Percentiles rank a stretch among this genome's conserved stretches.
These are phyloP conservation scores for Aureobasidium subglaciale DNA, from an alignment of 2,329 filamentous ascomycete genomes.

Conservation along the genomic window DNA sequence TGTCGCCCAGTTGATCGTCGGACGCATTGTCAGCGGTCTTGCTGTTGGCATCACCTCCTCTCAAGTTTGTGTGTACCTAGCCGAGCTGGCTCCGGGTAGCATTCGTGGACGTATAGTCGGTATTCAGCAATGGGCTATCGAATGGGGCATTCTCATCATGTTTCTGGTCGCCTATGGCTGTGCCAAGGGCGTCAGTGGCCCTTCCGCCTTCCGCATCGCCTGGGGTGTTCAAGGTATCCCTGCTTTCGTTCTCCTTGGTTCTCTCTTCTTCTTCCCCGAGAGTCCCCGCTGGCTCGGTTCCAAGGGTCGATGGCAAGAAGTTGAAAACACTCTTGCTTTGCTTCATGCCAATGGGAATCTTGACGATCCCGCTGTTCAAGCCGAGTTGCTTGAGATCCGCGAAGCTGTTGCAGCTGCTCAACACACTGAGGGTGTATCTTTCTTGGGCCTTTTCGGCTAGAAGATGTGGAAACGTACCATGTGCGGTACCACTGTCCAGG, in stretches of 20 bases:
- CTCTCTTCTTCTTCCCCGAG: conserved; percentile 39
- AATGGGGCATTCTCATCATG: conserved; percentile 61
- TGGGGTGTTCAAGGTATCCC: conserved; percentile 48
- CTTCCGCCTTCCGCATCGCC: conserved; percentile 52
- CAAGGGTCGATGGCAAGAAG: conserved; percentile 39
- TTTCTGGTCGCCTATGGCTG: conserved; percentile 57
- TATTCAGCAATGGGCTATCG: conserved; percentile 64
- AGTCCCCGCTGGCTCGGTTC: conserved; percentile 44
- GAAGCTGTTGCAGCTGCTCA: conserved; percentile 33
- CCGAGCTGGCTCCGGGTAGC: conserved; percentile 58
- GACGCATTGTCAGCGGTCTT: conserved; percentile 75
- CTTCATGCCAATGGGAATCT: conserved; percentile 39
- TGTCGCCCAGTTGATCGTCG: conserved; percentile 45
- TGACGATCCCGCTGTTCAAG: conserved; percentile 39
- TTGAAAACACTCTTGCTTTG: conserved; percentile 35
- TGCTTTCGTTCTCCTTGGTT: conserved; percentile 37
- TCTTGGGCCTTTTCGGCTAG: conserved; percentile 38
- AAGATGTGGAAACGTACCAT: conserved; percentile 53
- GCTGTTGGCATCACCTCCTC: conserved; percentile 84
- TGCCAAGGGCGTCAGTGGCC: conserved; percentile 45
- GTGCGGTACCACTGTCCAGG: conserved; percentile 49
- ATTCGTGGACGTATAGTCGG: conserved; percentile 53
- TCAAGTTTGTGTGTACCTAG: conserved; percentile 89
- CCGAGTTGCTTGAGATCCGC: conserved; percentile 41
- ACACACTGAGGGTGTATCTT: conserved; percentile 33